Evolutionary conservation across 805 yeast species (phyloP), one percentile per base, ranked within the genome.

Genomic region (Wickerhamomyces subpelliculosus): DNA sequence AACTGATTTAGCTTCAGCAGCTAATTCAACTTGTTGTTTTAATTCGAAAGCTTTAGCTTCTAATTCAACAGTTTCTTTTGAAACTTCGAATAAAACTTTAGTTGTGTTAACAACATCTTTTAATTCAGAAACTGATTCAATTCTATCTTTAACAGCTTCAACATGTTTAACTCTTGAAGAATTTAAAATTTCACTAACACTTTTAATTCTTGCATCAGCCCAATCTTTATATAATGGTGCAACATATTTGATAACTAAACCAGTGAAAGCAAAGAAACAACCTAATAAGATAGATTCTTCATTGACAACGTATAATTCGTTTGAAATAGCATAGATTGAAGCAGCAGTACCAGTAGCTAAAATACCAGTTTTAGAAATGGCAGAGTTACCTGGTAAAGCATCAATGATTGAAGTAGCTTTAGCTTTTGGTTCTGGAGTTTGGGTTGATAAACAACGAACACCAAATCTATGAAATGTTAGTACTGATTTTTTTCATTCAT

Each of bases 341-440:
- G 95, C 97, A 46, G 97, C 97, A 44, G 96, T 78, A 45, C 90
- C 77, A 38, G 98, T 89, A 57, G 96, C 96, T 58, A 93, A 72
- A 59, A 89, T 75, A 60, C 97, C 96, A 46, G 97, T 87, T 79
- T 93, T 93, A 51, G 96, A 78, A 52, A 90, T 65, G 53, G 77
- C 71, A 57, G 78, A 77, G 78, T 77, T 82, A 63, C 97, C 97
- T 64, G 98, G 98, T 52, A 93, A 69, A 47, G 96, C 86, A 58
- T 84, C 89, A 56, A 90, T 78, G 65, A 90, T 78, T 37, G 96
- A 78, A 58, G 76, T 67, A 42, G 98, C 98, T 75, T 86, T 86
- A 53, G 81, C 74, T 72, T 87, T 83, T 66, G 96, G 96, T 57
- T 89, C 96, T 27, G 63, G 60, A 29, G 62, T 50, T 24, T 81